phyloP scores from a whole-genome alignment of 108 stramenopile species.

The Discostella pseudostelligera region DNA sequence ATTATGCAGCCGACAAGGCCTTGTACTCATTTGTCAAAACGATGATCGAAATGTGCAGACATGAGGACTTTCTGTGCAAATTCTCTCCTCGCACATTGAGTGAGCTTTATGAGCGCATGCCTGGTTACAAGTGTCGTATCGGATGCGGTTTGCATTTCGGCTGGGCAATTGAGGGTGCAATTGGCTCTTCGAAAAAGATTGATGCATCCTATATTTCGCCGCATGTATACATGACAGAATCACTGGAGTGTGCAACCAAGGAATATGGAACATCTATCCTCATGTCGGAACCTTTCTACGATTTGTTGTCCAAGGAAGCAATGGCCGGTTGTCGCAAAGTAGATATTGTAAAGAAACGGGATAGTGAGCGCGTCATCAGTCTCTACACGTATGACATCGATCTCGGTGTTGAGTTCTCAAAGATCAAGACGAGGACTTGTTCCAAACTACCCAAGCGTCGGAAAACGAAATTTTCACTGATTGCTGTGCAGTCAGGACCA shows the following conservation, averaged over 20 bases:
- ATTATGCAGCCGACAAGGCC: slow-evolving; percentile 52
- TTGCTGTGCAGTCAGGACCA: background rate
- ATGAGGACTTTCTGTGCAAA: slow-evolving; percentile 60
- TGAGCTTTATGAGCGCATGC: slow-evolving; percentile 56
- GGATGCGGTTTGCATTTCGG: slow-evolving; percentile 79
- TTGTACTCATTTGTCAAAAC: slow-evolving; percentile 58
- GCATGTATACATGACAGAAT: slow-evolving; percentile 70
- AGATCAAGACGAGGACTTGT: background rate
- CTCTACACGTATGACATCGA: slow-evolving; percentile 53
- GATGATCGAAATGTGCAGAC: slow-evolving; percentile 56
- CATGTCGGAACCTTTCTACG: slow-evolving; percentile 56
- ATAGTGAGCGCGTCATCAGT: slow-evolving; percentile 25
- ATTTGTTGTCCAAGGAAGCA: slow-evolving; percentile 43
- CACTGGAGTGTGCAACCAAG: slow-evolving; percentile 67
- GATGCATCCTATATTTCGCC: slow-evolving; percentile 83
- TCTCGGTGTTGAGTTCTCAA: slow-evolving; percentile 27
- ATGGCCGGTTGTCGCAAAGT: slow-evolving; percentile 45
- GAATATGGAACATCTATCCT: slow-evolving; percentile 62
- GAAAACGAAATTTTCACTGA: slow-evolving; percentile 5
- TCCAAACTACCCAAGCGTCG: background rate
- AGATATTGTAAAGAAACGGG: slow-evolving; percentile 33
- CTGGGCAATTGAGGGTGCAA: slow-evolving; percentile 85
- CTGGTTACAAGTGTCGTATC: slow-evolving; percentile 62
- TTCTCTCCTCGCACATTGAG: slow-evolving; percentile 52
- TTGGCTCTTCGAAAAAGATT: slow-evolving; percentile 73